Evolutionary conservation across 2,329 filamentous ascomycete genomes (phyloP).

Genomic region (Rhynchosporium agropyri): DNA sequence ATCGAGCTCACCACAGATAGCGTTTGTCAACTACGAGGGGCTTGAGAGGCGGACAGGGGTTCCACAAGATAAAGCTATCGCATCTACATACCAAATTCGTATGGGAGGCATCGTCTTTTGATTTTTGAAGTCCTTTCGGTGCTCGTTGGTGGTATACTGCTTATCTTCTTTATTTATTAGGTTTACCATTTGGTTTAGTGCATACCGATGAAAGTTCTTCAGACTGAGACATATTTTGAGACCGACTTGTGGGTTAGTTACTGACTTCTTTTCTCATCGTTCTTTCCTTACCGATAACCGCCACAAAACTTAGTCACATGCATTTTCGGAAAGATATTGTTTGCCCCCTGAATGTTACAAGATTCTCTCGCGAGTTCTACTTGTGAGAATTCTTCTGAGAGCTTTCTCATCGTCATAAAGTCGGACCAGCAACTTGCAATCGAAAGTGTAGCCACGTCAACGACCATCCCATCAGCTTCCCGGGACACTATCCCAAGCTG

Average conservation of each 20-base stretch:
- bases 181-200: too few species aligned
- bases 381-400: slow-evolving; percentile 20
- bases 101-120: too few species aligned
- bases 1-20: too few species aligned
- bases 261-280: background rate
- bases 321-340: background rate
- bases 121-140: too few species aligned
- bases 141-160: too few species aligned
- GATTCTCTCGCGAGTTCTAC: slow-evolving; percentile 12
- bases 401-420: slow-evolving; percentile 18
- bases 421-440: slow-evolving; percentile 16
- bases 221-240: too few species aligned
- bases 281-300: slow-evolving; percentile 6
- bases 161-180: too few species aligned
- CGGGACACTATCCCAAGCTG: slow-evolving; percentile 13
- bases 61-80: too few species aligned
- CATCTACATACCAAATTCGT: too few species aligned
- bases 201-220: too few species aligned
- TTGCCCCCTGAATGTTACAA: background rate
- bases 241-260: background rate
- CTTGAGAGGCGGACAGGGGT: too few species aligned
- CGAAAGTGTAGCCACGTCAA: slow-evolving; percentile 2
- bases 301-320: background rate
- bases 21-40: too few species aligned
- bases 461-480: background rate